These are phyloP conservation scores for Trichoderma endophyticum DNA, from an alignment of 2,329 filamentous ascomycete species.

Conservation along the genomic window DNA sequence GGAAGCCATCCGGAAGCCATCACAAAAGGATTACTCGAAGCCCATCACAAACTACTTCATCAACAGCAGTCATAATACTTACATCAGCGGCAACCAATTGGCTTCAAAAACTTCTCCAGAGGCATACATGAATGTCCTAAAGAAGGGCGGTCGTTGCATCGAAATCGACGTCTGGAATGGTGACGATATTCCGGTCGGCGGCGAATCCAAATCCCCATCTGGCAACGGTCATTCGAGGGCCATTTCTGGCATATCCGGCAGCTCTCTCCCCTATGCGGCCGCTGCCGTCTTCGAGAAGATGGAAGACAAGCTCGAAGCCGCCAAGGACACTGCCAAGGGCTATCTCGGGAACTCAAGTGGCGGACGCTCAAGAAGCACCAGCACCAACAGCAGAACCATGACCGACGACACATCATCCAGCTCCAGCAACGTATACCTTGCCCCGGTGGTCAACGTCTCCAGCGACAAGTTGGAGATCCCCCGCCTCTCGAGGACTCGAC, in stretches of 20 bases:
- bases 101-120: conserved; percentile 73
- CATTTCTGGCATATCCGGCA: conserved; percentile 47
- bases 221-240: conserved; percentile 45
- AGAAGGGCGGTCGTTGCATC: conserved; percentile 79
- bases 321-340: conserved; percentile 24
- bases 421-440: conserved; percentile 29
- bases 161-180: conserved; percentile 97
- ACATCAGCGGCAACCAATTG: conserved; percentile 82
- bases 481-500: conserved; percentile 25
- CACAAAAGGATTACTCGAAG: conserved; percentile 56
- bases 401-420: conserved; percentile 32
- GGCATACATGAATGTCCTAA: conserved; percentile 73
- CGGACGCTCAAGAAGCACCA: conserved; percentile 40
- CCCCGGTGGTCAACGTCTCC: conserved; percentile 32
- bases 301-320: conserved; percentile 30
- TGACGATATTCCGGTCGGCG: conserved; percentile 38
- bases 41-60: conserved; percentile 90
- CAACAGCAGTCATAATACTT: conserved; percentile 93
- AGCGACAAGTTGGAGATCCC: conserved; percentile 35
- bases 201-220: conserved; percentile 35
- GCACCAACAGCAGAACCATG: conserved; percentile 34
- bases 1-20: conserved; percentile 43
- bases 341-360: conserved; percentile 30
- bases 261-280: conserved; percentile 45
- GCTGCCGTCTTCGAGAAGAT: conserved; percentile 39